Evolutionary conservation across 108 stramenopile species (phyloP).

Genomic region (Parietichytrium sp.): DNA sequence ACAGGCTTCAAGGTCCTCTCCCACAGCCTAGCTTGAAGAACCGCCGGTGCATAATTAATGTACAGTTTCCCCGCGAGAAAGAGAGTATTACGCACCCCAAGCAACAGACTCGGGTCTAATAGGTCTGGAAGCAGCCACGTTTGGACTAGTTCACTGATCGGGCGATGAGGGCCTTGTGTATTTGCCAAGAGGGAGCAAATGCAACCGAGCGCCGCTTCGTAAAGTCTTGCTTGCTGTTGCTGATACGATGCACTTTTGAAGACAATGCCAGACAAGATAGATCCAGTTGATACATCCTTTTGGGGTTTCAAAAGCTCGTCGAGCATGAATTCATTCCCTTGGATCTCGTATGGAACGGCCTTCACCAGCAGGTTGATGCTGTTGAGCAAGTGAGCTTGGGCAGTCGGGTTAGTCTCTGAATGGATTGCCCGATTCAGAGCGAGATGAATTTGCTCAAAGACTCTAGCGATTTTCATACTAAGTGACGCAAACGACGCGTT

Average conservation of each 20-base stretch:
- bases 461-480: not conserved
- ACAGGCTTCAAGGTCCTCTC: not conserved
- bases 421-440: not conserved
- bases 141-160: not conserved
- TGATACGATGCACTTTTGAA: too few relatives aligned
- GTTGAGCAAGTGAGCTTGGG: not conserved
- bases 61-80: not conserved
- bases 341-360: not conserved
- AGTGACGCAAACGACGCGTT: not conserved
- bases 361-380: not conserved
- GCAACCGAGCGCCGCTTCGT: not conserved
- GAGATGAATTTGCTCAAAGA: not conserved
- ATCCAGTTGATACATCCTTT: too few relatives aligned
- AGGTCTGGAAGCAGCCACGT: too few relatives aligned
- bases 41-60: not conserved
- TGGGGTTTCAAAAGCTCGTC: not conserved
- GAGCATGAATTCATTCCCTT: not conserved
- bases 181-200: not conserved
- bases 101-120: not conserved
- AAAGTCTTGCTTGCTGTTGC: not conserved
- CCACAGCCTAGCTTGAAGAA: not conserved
- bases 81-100: not conserved
- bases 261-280: too few relatives aligned
- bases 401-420: not conserved
- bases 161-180: too few relatives aligned